Conservation (phyloP, 306 rosid species). For the Sindora glabra region DNA sequence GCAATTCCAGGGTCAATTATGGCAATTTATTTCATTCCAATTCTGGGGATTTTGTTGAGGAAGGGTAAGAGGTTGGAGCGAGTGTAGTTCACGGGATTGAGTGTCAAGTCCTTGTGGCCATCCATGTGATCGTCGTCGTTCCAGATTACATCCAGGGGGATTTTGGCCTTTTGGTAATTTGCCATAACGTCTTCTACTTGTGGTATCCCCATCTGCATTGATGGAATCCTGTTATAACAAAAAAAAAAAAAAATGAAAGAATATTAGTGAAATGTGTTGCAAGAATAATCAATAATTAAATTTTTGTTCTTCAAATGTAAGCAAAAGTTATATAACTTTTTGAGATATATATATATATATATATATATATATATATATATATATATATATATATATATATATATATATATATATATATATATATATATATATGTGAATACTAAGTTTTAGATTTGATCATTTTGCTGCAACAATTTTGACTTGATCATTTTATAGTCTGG, state of each 20-base stretch:
- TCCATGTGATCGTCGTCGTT: constrained; percentile 98
- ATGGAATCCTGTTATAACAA: constrained; percentile 67
- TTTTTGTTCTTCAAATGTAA: no score
- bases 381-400: no score
- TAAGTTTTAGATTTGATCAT: no score
- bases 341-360: no score
- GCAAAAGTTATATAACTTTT: no score
- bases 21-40: constrained; percentile 91
- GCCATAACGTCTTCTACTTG: constrained; percentile 93
- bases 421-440: no score
- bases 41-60: constrained; percentile 68
- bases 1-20: constrained; percentile 81
- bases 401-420: no score
- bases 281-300: no score
- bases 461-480: no score
- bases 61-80: constrained; percentile 79
- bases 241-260: constrained; percentile 5
- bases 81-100: constrained; percentile 57
- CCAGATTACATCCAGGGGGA: constrained; percentile 96
- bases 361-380: no score
- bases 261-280: constrained; percentile 11
- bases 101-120: constrained; percentile 76
- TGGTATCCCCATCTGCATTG: constrained; percentile 99
- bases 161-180: constrained; percentile 72
- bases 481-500: no score